A percentile compares a stretch with the other conserved stretches of the same genome.
Evolutionary conservation across 306 rosid species (phyloP).

Genomic region (Ormosia semicastrata): DNA sequence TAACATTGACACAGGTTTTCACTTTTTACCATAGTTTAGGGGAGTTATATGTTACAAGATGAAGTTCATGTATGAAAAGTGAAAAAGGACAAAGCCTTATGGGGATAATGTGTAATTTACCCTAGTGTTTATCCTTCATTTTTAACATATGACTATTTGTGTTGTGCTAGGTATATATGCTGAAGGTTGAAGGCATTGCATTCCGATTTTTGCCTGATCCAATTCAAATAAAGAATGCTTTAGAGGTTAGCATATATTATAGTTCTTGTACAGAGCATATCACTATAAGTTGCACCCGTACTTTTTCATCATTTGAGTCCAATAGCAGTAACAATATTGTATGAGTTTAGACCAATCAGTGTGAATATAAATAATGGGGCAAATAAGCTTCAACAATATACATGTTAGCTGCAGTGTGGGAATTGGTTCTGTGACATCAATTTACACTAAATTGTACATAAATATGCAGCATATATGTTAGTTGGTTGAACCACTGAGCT

Average conservation of each 20-base stretch:
- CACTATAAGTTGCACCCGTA: neutral
- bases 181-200: constrained; percentile 99
- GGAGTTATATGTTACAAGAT: no score
- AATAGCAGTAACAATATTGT: neutral
- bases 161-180: constrained; percentile 71
- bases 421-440: neutral
- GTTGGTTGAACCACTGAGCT: constrained; percentile 13
- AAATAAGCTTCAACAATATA: constrained; percentile 4
- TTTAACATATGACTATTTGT: neutral
- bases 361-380: neutral
- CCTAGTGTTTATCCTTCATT: neutral
- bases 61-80: no score
- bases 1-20: no score
- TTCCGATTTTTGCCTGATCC: constrained; percentile 96
- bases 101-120: no score
- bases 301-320: neutral
- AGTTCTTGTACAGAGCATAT: neutral
- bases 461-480: neutral
- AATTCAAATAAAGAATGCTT: constrained; percentile 82
- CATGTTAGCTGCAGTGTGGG: neutral
- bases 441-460: neutral
- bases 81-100: no score
- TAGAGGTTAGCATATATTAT: constrained; percentile 62
- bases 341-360: neutral
- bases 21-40: no score